These are phyloP conservation scores for Trichoderma arundinaceum DNA, from an alignment of 2,329 filamentous ascomycete species.

Conservation along the genomic window DNA sequence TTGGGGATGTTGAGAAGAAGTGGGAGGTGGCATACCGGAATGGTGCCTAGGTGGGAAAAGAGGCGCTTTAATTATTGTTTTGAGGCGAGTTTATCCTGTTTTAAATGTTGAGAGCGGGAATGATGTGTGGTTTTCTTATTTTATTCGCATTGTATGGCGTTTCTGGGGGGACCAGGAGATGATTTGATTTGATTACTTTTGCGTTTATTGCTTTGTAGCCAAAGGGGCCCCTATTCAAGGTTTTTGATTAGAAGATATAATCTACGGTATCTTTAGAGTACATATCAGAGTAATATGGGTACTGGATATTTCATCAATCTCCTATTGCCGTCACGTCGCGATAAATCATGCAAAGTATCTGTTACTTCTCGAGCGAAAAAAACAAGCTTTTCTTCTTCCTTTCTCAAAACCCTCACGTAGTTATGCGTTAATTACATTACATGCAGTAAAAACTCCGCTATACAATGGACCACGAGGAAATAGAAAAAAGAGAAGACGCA, in stretches of 20 bases:
- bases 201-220: neutral
- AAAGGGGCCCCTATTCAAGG: neutral
- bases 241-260: conserved; percentile 1
- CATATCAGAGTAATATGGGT: conserved; percentile 5
- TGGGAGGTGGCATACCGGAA: conserved; percentile 60
- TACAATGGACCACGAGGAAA: conserved; percentile 5
- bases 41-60: conserved; percentile 32
- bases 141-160: conserved; percentile 46
- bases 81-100: neutral
- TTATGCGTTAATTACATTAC: conserved; percentile 14
- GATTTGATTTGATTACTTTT: neutral
- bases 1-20: conserved; percentile 67
- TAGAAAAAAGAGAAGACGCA: neutral
- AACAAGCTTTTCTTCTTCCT: neutral
- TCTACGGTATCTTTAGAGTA: conserved; percentile 8
- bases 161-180: conserved; percentile 28
- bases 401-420: neutral
- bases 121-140: neutral
- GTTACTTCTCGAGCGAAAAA: too few species aligned
- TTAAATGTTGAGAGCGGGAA: neutral
- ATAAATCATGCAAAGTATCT: neutral
- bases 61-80: neutral
- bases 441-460: conserved; percentile 9
- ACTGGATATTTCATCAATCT: neutral
- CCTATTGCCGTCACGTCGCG: neutral